Base-by-base conservation (phyloP, 176 grass and related monocot species). In the Rhipidocladum racemiflorum region DNA sequence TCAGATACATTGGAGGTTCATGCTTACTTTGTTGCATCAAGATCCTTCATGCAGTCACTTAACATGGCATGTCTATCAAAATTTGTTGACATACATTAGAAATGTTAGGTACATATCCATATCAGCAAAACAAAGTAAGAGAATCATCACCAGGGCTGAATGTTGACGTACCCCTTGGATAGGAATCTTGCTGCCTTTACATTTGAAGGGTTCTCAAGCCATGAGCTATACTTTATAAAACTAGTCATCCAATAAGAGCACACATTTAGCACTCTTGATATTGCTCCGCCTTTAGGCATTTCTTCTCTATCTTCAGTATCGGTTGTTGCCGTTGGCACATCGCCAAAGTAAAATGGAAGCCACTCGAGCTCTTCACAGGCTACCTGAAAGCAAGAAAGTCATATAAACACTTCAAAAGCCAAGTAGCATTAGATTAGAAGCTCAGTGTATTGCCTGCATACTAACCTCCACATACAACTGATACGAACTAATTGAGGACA, bases 391-490 rank as follows among this genome's bases (percentile, higher is more conserved):
- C 7, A 15, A 87, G 65, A 88, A 75, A 75, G 57, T 56, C 30
- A 61, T 40, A 81, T 86, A 75, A 79, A 40, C 51, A 73, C 40
- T 68, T 65, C 48, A 11, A 81, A 82, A 59, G 54, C 17, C 49
- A 34, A 66, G 60, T 83, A 75, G 44, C 29, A 81, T 65, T 68
- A 83, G 24, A 6, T 61, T 61, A 61, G 49, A 68, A 78, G 54
- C 64, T 72, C 61, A 67, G n/a, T 65, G 29, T 70, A 66, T 36
- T 84, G 73, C 38, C 72, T 65, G 61, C 57, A 89, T 60, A 81
- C 96, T 80, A 30, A 99, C 96, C 93, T 99, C 96, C 77, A 99
- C 96, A 86, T 95, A 99, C 24, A 99, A 83, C 72, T 99, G 96
- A 75, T 95, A 99, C 77, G 91, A 99, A 88, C 96, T 99, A 93